Evolutionary conservation across 2,329 filamentous ascomycete species (phyloP), one percentile per base, ranked within the genome.

Genomic region (Cytospora schulzeri): DNA sequence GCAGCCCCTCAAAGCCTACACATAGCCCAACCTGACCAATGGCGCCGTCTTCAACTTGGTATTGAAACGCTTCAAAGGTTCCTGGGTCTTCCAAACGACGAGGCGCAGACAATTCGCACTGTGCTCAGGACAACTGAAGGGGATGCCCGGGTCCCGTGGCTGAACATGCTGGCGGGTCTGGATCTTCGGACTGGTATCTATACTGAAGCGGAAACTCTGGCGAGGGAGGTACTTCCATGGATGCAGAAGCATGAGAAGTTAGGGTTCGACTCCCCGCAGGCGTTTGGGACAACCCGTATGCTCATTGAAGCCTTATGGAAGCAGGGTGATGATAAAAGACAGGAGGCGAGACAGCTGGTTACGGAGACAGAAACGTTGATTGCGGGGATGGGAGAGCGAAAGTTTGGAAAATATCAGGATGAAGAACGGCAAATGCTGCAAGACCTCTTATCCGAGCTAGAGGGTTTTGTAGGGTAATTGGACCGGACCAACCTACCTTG

Each of bases 211-310:
- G 59, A 61, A 26, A 26, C 4, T 12, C 7, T 54, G 5, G 59
- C 31, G 19, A 26, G 50, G 12, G 59, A 61, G 50, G 33, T 45
- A n/a, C 59, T 61, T 7, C 59, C 59, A 14, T 61, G 59, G 59
- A 54, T 61, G 26, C 59, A 60, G 41, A 64, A 58, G 19, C 60
- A 63, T 22, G 53, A 58, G 28, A 52, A 26, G 28, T 31, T 61
- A 14, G 52, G 48, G 7, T 57, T 58, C 14, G 38, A 62, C 50
- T 62, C 61, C 6, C 65, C 64, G 14, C 52, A 57, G 26, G 48
- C 59, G 58, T 51, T 35, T 50, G 26, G 59, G 52, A 52, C 60
- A 58, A 62, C 24, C 19, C 31, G 61, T 70, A n/a, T 29, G 11
- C 24, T 52, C 24, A 29, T 29, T 11, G 7, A 52, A 22, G 19